These are phyloP conservation scores for Pseudogymnoascus sp. DNA, from an alignment of 2,329 filamentous ascomycete genomes.

Conservation along the genomic window DNA sequence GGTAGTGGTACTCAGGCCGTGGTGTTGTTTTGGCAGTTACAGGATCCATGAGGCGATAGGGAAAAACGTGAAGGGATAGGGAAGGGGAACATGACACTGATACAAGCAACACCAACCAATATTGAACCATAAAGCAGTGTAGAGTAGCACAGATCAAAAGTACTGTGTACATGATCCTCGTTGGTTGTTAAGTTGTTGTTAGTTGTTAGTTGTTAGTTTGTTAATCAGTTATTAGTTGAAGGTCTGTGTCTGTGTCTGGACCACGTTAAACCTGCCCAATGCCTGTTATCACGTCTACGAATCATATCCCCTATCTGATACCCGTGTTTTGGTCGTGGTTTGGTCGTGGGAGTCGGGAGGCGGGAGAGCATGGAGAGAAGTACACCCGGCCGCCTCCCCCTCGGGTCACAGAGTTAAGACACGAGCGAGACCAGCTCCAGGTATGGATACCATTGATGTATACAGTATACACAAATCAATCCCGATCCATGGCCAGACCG, in stretches of 20 bases:
- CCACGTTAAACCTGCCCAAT: not conserved
- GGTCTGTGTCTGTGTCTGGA: not conserved
- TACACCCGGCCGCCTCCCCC: not conserved
- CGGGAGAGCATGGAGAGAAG: too few relatives aligned
- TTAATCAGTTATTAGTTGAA: not conserved
- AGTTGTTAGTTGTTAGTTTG: not conserved
- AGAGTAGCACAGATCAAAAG: not conserved
- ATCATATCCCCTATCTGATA: not conserved
- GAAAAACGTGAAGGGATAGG: not conserved
- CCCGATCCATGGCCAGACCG: not conserved
- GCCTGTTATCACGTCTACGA: not conserved
- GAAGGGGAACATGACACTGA: not conserved
- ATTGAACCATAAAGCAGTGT: too few relatives aligned
- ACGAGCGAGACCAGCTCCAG: not conserved
- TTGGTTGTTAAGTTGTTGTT: not conserved
- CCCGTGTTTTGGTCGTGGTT: not conserved
- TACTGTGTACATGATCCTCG: not conserved
- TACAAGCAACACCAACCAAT: not conserved
- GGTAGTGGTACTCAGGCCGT: too few relatives aligned
- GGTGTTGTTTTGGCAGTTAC: not conserved
- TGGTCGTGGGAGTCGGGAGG: too few relatives aligned
- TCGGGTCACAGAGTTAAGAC: not conserved
- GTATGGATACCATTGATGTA: not conserved
- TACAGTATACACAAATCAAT: not conserved
- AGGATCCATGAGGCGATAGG: not conserved